phyloP scores from a whole-genome alignment of 2,329 filamentous ascomycete genomes.

The Scedosporium apiospermum region DNA sequence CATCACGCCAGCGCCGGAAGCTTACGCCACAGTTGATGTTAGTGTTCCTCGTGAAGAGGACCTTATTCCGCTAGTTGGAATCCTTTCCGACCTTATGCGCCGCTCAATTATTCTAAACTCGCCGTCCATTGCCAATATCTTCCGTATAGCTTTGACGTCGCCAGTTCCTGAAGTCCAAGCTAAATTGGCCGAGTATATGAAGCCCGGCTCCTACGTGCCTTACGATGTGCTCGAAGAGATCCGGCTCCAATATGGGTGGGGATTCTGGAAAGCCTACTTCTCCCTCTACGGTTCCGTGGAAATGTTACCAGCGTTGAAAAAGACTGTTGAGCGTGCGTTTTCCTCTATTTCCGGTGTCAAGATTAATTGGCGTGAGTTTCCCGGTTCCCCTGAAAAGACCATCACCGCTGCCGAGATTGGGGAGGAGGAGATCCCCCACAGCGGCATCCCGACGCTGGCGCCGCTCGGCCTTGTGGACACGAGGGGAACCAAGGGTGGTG shows the following conservation, averaged over 20 bases:
- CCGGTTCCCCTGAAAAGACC: background rate
- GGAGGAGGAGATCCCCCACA: conserved; percentile 7
- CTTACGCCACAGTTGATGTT: background rate
- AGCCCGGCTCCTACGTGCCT: background rate
- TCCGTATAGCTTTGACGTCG: conserved; percentile 10
- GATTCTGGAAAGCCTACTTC: conserved; percentile 1
- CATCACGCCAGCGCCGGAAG: conserved; percentile 1
- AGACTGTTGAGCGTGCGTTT: conserved; percentile 2
- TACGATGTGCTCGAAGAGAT: background rate
- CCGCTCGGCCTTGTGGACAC: background rate
- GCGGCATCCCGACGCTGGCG: conserved; percentile 2
- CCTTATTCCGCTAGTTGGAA: conserved; percentile 17
- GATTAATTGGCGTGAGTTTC: background rate
- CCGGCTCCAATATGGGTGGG: background rate
- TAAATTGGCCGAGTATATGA: conserved; percentile 5
- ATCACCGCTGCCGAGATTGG: conserved; percentile 6
- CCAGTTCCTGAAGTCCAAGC: conserved; percentile 3
- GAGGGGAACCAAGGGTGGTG: background rate
- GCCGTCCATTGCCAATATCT: conserved; percentile 24
- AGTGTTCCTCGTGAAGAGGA: conserved; percentile 10
- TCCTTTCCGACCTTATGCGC: conserved; percentile 13
- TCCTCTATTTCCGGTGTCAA: background rate
- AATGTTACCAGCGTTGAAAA: background rate
- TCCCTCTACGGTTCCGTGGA: conserved; percentile 2
- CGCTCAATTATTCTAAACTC: conserved; percentile 26